These are phyloP conservation scores for Apiotrichum sp. DNA, from an alignment of 1,284 basidiomycete species.

Conservation along the genomic window DNA sequence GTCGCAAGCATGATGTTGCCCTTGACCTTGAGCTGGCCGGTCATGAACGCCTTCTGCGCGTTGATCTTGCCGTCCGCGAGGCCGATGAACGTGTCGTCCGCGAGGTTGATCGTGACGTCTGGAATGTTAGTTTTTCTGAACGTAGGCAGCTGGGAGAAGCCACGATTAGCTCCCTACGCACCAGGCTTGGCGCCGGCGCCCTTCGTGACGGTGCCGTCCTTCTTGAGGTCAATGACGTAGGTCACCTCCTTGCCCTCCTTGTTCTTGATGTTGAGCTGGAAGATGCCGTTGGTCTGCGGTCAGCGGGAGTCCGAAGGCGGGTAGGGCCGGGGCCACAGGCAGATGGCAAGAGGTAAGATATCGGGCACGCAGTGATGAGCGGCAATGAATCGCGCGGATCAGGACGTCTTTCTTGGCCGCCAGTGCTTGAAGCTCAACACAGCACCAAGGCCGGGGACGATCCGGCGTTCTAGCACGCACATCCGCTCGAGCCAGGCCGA, in stretches of 20 bases:
- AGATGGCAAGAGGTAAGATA: no score
- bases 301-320: neutral
- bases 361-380: no score
- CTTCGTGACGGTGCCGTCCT: conserved; percentile 72
- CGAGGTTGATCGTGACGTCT: conserved; percentile 48
- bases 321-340: neutral
- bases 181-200: conserved; percentile 59
- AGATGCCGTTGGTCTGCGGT: conserved; percentile 77
- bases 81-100: conserved; percentile 43
- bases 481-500: no score
- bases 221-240: conserved; percentile 92
- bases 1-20: conserved; percentile 51
- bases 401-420: no score
- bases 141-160: neutral
- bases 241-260: conserved; percentile 64
- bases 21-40: conserved; percentile 63
- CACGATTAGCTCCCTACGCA: conserved; percentile 16
- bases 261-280: conserved; percentile 82
- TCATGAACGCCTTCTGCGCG: conserved; percentile 92
- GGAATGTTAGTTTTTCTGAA: neutral
- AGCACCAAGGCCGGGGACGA: no score
- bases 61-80: conserved; percentile 51
- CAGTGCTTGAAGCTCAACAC: no score
- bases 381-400: no score
- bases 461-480: no score